phyloP scores from a whole-genome alignment of 1,139 yeast genomes.

The Candida albicans region DNA sequence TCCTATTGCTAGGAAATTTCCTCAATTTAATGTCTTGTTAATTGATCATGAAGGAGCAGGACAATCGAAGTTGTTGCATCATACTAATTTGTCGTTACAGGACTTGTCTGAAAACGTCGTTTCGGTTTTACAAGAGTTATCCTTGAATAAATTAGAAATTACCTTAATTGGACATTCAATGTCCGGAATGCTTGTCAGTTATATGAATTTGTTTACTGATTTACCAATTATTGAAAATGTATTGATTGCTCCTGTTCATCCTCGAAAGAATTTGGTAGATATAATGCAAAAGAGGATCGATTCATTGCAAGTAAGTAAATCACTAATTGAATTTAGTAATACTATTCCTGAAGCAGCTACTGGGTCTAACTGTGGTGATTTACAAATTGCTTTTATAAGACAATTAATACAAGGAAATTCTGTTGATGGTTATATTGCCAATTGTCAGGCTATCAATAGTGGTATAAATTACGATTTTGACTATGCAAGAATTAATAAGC shows the following conservation, averaged over 20 bases:
- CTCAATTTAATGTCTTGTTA: conserved; percentile 18
- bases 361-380: conserved; percentile 17
- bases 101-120: conserved; percentile 21
- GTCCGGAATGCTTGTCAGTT: conserved; percentile 29
- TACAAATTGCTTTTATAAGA: conserved; percentile 22
- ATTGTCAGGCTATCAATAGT: conserved; percentile 26
- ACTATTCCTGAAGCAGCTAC: conserved; percentile 22
- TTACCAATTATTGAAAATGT: conserved; percentile 16
- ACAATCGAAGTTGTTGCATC: conserved; percentile 15
- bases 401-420: conserved; percentile 20
- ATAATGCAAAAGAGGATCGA: conserved; percentile 19
- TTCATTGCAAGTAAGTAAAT: conserved; percentile 12
- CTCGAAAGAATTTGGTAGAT: conserved; percentile 16
- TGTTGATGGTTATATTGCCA: conserved; percentile 23
- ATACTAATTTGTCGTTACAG: conserved; percentile 14
- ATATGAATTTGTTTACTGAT: conserved; percentile 10
- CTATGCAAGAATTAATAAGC: conserved; percentile 17
- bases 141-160: conserved; percentile 10
- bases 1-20: conserved; percentile 18
- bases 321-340: conserved; percentile 19
- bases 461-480: conserved; percentile 10
- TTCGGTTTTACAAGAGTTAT: conserved; percentile 17
- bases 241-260: conserved; percentile 27
- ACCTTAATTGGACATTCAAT: conserved; percentile 29
- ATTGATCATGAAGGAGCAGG: conserved; percentile 28